phyloP scores from a whole-genome alignment of 306 rosid genomes.

The Dalbergia cultrata region DNA sequence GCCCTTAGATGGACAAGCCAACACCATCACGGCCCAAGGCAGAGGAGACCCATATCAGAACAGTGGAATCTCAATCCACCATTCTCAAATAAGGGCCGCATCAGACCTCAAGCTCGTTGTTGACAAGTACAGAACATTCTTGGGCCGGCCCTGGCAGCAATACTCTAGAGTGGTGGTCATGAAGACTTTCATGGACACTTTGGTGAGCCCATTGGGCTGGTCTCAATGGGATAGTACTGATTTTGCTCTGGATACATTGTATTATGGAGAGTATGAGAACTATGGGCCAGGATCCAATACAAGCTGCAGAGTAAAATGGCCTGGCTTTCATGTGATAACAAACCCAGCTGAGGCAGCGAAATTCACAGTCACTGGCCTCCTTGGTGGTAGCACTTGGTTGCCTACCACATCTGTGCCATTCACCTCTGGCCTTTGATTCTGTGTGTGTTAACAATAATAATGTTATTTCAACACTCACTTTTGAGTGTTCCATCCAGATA shows the following conservation, averaged over 20 bases:
- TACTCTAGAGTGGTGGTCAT: constrained; percentile 70
- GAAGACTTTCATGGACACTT: constrained; percentile 61
- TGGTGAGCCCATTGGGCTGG: constrained; percentile 84
- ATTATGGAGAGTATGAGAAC: constrained; percentile 71
- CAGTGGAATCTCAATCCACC: constrained; percentile 71
- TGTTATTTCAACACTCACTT: too few relatives aligned
- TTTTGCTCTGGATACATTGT: constrained; percentile 63
- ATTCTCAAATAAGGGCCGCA: constrained; percentile 68
- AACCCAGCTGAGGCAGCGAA: constrained; percentile 56
- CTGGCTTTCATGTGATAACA: constrained; percentile 68
- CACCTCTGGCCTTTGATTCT: constrained; percentile 50
- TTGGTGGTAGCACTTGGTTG: constrained; percentile 78
- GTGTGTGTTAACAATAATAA: too few relatives aligned
- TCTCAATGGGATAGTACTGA: constrained; percentile 58
- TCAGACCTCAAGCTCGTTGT: constrained; percentile 64
- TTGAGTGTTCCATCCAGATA: too few relatives aligned
- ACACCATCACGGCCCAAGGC: constrained; percentile 89
- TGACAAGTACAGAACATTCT: constrained; percentile 52
- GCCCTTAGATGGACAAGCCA: constrained; percentile 82
- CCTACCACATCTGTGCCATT: constrained; percentile 77
- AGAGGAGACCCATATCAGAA: constrained; percentile 83
- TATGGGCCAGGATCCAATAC: constrained; percentile 76
- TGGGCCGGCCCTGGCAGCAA: constrained; percentile 90
- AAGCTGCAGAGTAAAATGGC: constrained; percentile 64
- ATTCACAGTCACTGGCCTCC: constrained; percentile 66